Evolutionary conservation across 225 moss, liverwort and hornwort genomes (phyloP), one percentile per base, ranked within the genome.

Genomic region (Anthoceros angustus): DNA sequence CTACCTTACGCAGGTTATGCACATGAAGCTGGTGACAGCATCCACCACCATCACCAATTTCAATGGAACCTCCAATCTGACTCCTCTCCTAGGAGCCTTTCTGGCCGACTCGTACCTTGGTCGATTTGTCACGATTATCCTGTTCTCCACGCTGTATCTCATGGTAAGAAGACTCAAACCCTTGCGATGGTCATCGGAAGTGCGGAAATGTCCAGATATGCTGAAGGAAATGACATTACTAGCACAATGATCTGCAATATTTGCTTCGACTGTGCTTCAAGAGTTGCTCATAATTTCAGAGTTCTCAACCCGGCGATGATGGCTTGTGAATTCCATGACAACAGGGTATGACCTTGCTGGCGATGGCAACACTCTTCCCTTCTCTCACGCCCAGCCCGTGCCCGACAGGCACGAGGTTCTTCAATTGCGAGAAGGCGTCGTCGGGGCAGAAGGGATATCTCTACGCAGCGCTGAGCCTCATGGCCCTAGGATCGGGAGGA

Each of bases 51-150:
- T 85, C 39, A 85, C 82, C 66, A 85, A 85, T 40, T 85, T 79
- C 79, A 80, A 80, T 8, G 85, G 85, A 5, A 72, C 80, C 0
- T 77, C 72, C 0, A 77, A 77, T 60, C 60, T 85, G 7, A 76
- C 76, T 0, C 82, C 85, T 42, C 68, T 85, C 0, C 43, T 85
- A 0, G 85, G 80, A 45, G 85, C 82, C 1, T 85, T 82, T 61
- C 70, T 85, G 42, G 82, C 82, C 0, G 85, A 85, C 64, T 75
- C 85, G 11, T 80, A 55, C 45, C 82, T 82, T 76, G 85, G 85
- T 23, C 79, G 85, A 8, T 82, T 82, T 41, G 77, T 72, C 79
- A 80, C 85, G 38, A 85, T 85, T 41, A 65, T 84, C 32, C 43
- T 81, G 15, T 84, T 79, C 65, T 76, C 79, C 62, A 39, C 23